Evolutionary conservation across 345 rosid species (phyloP), one percentile per base, ranked within the genome.

Genomic region (Noccaea bulbosa): DNA sequence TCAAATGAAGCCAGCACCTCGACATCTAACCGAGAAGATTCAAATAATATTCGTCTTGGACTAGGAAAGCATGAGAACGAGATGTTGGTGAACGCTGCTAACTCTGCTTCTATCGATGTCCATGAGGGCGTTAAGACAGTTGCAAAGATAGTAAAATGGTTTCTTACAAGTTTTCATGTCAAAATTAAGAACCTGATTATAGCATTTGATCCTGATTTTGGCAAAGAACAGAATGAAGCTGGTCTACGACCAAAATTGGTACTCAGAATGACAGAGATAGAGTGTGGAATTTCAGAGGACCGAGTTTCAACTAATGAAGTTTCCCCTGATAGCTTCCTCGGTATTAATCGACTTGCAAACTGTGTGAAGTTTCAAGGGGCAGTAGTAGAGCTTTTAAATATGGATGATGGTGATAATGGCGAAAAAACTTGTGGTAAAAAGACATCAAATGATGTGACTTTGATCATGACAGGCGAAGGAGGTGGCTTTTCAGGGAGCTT

Each of bases 41-140:
- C 72, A 12, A 40, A 54, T 38, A 46, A 33, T 58, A 56, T 69
- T 66, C 78, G 71, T 16, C 58, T 39, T 43, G 81, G 75, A 52
- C 56, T 56, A 16, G 82, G 81, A 45, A 83, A 73, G 65, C 59
- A 55, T 71, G 84, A 80, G 44, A 63, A 74, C 77, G 88, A 77
- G 41, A 48, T 58, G 69, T 47, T 40, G 14, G 86, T 67, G 16
- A 78, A 57, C 69, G 46, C 66, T 62, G 74, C 68, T 43, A 85
- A 72, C 43, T 63, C 85, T 70, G 70, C 81, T 9, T 71, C 81
- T 22, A 70, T 69, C 48, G 88, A 87, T 86, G 88, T 94, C 69
- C 99, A 94, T 70, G 96, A 94, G 81, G 99, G 99, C 34, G 99
- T 94, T 39, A 94, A 91, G 83, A 83, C 90, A 6, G 93, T 94